Evolutionary conservation across 192 early-diverging fungal genomes (phyloP), one percentile per base, ranked within the genome.

Genomic region (Podila clonocystis): DNA sequence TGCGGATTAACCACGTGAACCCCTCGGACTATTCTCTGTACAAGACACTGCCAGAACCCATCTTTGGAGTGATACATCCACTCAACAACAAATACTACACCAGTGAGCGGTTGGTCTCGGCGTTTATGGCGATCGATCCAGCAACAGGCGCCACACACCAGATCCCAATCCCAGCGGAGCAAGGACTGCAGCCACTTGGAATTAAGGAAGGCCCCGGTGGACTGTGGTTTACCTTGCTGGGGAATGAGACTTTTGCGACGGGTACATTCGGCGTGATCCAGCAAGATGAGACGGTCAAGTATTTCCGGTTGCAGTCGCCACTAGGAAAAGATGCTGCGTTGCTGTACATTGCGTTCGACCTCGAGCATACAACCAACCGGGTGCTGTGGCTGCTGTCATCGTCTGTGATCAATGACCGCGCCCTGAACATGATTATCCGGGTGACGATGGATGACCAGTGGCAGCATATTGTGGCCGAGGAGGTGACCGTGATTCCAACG

Each of bases 331-430:
- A 69, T 29, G 74, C 74, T 2, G 30, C 67, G n/a, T 50, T 76
- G 31, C 12, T 76, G 29, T 68, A 76, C 45, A 41, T 76, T 34
- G 61, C 74, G 22, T 76, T 76, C 33, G 67, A 70, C 8, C 52
- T 28, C 24, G 48, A 62, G 29, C 3, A 28, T 48, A 17, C 22
- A 1, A 63, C 28, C 41, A 69, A 60, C 52, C 41, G 62, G 36
- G 28, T 24, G 1, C 68, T 75, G 30, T 75, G 74, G 74, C 67
- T 75, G 4, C 31, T 76, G 26, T 68, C 74, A 8, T 76, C 74
- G 1, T 76, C 74, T 26, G 62, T 76, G 19, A 57, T 76, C 61
- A 70, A 76, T 24, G 22, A 15, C 31, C 36, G n/a, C n/a, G 74
- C 74, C 17, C 36, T 76, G 28, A 50, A 76, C 17, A 65, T 60